Percentiles rank a stretch among this genome's conserved stretches.
These are phyloP conservation scores for Articulospora tetracladia DNA, from an alignment of 495 filamentous ascomycete species.

Conservation along the genomic window DNA sequence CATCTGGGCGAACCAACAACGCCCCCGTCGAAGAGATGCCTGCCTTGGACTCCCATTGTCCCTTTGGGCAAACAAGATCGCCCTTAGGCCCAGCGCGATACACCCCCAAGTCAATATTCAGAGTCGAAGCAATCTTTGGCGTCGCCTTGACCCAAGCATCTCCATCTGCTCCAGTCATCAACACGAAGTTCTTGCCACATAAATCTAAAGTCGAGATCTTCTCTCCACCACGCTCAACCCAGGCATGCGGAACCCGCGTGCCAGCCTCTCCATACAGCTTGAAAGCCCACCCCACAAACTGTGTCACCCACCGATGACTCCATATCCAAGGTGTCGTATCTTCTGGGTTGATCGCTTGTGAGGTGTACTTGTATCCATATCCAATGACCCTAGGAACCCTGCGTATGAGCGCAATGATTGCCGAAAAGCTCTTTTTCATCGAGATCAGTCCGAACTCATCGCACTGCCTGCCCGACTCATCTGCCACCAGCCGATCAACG, in stretches of 20 bases:
- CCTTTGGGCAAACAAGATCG: constrained; percentile 37
- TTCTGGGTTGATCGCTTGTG: constrained; percentile 5
- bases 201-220: constrained; percentile 36
- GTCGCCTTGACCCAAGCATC: constrained; percentile 30
- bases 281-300: constrained; percentile 1
- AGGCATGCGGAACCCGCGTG: constrained; percentile 36
- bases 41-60: constrained; percentile 31
- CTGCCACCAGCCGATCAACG: constrained; percentile 35
- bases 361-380: constrained; percentile 31
- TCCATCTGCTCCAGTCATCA: constrained; percentile 36
- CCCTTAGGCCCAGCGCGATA: constrained; percentile 36
- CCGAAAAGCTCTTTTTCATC: neutral
- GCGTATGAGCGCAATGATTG: neutral
- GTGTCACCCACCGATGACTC: neutral
- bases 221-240: constrained; percentile 31
- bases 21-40: constrained; percentile 39
- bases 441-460: neutral
- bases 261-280: constrained; percentile 19
- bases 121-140: constrained; percentile 8
- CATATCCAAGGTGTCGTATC: constrained; percentile 5
- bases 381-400: constrained; percentile 38
- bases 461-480: neutral
- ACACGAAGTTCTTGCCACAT: constrained; percentile 33
- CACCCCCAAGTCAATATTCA: constrained; percentile 26
- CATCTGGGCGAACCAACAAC: constrained; percentile 38